phyloP scores from a whole-genome alignment of 345 rosid genomes.

The Gossypium stocksii region DNA sequence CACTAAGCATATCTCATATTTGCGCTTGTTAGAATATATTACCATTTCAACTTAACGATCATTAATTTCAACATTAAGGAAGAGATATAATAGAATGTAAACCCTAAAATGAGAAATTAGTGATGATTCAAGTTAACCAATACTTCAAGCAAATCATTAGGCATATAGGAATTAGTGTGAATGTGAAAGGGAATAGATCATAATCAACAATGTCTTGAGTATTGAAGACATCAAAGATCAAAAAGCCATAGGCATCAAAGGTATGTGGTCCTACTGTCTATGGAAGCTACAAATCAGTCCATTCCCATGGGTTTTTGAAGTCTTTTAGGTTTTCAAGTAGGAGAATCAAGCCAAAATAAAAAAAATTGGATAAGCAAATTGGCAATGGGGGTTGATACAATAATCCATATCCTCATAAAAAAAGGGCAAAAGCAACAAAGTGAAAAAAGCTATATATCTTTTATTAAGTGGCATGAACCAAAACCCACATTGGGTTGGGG shows the following conservation, averaged over 20 bases:
- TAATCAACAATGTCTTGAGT: background rate
- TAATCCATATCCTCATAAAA: slow-evolving; percentile 12
- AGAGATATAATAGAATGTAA: too few species aligned
- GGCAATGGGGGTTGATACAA: slow-evolving; percentile 14
- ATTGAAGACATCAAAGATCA: slow-evolving; percentile 7
- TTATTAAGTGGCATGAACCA: background rate
- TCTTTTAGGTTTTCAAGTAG: background rate
- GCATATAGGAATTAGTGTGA: background rate
- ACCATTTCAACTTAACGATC: too few species aligned
- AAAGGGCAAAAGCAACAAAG: slow-evolving; percentile 20
- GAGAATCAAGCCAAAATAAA: slow-evolving; percentile 14
- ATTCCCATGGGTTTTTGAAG: slow-evolving; percentile 19
- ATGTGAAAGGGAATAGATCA: background rate
- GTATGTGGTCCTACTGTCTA: slow-evolving; percentile 7
- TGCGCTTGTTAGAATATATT: too few species aligned
- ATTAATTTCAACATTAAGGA: too few species aligned
- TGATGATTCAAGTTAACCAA: too few species aligned
- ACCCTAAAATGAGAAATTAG: too few species aligned
- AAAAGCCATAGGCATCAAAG: background rate
- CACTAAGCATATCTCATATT: too few species aligned
- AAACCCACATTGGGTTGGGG: slow-evolving; percentile 6
- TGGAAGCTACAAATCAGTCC: slow-evolving; percentile 10
- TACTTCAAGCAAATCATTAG: background rate
- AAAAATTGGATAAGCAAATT: background rate
- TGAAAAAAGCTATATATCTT: slow-evolving; percentile 19